These are phyloP conservation scores for Candida awuae DNA, from an alignment of 805 yeast genomes.

Conservation along the genomic window DNA sequence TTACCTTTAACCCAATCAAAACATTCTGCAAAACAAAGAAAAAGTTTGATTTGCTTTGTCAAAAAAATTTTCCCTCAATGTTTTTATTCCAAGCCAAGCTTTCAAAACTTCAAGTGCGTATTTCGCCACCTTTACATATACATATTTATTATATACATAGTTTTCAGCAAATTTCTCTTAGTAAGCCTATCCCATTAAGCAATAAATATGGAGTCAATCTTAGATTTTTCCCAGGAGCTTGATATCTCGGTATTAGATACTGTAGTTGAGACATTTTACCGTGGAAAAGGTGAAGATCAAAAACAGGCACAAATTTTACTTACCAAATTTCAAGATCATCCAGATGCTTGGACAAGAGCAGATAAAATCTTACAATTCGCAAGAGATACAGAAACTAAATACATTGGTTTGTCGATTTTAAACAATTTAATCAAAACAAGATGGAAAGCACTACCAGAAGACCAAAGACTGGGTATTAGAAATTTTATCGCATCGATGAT, in stretches of 20 bases:
- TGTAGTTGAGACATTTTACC: slow-evolving; percentile 78
- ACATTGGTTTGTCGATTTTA: slow-evolving; percentile 81
- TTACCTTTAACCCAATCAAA: no score
- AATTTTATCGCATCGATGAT: slow-evolving; percentile 93
- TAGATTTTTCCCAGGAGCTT: slow-evolving; percentile 79
- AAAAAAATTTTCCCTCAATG: no score
- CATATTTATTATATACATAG: background rate
- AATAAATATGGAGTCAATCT: slow-evolving; percentile 65
- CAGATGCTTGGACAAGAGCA: slow-evolving; percentile 92
- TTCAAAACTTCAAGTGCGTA: no score
- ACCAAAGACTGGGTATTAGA: slow-evolving; percentile 86
- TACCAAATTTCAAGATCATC: slow-evolving; percentile 83
- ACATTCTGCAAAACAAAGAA: no score
- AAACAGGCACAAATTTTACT: slow-evolving; percentile 63
- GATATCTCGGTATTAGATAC: slow-evolving; percentile 75
- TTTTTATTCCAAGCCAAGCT: background rate
- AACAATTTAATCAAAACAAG: slow-evolving; percentile 85
- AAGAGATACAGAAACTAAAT: slow-evolving; percentile 78
- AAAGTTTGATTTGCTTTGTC: no score
- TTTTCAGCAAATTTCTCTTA: background rate
- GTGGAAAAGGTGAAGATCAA: slow-evolving; percentile 68
- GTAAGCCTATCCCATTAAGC: no score
- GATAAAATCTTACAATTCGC: slow-evolving; percentile 80
- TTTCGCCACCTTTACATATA: background rate
- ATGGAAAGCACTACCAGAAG: slow-evolving; percentile 88